Conservation (phyloP, 768 basidiomycete genomes). For the Leccinum incarnatum region DNA sequence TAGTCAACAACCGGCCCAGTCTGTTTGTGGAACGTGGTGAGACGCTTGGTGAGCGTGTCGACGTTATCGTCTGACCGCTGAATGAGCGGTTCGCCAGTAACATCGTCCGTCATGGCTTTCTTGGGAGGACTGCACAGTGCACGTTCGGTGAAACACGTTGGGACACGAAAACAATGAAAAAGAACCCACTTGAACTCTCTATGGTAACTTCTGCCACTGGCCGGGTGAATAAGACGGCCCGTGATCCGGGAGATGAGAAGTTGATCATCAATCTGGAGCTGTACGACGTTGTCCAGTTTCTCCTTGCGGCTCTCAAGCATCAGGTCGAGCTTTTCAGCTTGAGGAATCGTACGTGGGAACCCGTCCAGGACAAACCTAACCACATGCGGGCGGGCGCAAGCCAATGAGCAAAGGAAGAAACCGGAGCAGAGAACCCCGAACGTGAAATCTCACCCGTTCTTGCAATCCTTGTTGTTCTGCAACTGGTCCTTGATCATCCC, state of each 20-base stretch:
- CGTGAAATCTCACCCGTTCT: conserved; percentile 78
- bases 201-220: conserved; percentile 92
- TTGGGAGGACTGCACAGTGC: conserved; percentile 78
- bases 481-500: conserved; percentile 96
- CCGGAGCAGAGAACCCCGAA: not conserved
- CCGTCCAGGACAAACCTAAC: conserved; percentile 95
- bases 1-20: conserved; percentile 96
- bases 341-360: conserved; percentile 97
- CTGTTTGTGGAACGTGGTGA: conserved; percentile 86
- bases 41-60: conserved; percentile 87
- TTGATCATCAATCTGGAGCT: conserved; percentile 90
- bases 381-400: not conserved
- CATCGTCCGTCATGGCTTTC: conserved; percentile 90
- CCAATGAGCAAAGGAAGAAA: not conserved
- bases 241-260: conserved; percentile 97
- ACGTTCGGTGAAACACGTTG: conserved; percentile 11
- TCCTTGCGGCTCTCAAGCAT: conserved; percentile 86
- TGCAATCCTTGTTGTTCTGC: conserved; percentile 87
- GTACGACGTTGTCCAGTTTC: conserved; percentile 87
- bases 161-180: not conserved
- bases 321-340: conserved; percentile 91
- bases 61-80: conserved; percentile 99
- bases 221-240: conserved; percentile 88
- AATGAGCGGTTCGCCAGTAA: conserved; percentile 92
- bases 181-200: conserved; percentile 85